These are phyloP conservation scores for Babesia ovis DNA, from an alignment of 169 alveolate species.

Conservation along the genomic window DNA sequence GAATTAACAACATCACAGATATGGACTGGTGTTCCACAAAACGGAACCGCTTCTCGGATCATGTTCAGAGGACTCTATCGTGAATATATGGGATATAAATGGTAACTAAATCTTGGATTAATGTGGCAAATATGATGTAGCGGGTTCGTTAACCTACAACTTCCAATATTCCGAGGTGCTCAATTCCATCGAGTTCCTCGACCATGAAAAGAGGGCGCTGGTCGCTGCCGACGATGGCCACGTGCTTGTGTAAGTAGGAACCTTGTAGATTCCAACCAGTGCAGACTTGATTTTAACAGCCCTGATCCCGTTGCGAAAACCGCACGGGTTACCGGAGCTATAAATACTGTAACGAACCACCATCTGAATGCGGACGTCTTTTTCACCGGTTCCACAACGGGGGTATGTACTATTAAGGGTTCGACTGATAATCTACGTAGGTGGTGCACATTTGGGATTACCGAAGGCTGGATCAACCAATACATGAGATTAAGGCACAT, in stretches of 20 bases:
- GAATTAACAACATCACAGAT: background rate
- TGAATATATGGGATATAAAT: constrained; percentile 44
- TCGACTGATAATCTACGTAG: constrained; percentile 2
- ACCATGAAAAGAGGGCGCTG: constrained; percentile 17
- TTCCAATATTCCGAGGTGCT: constrained; percentile 43
- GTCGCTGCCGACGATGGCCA: constrained; percentile 67
- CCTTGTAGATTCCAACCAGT: background rate
- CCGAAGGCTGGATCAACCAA: constrained; percentile 39
- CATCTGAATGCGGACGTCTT: constrained; percentile 48
- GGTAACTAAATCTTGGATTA: constrained; percentile 13
- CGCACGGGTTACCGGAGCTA: constrained; percentile 42
- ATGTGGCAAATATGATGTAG: background rate
- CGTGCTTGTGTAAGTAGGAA: constrained; percentile 32
- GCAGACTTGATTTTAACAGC: constrained; percentile 1
- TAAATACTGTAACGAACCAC: constrained; percentile 42
- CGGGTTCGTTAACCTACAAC: constrained; percentile 9
- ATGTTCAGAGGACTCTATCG: constrained; percentile 62
- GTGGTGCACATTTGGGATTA: constrained; percentile 65
- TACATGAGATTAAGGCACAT: constrained; percentile 59
- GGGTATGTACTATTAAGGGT: constrained; percentile 22
- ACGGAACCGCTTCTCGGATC: constrained; percentile 34
- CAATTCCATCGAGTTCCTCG: constrained; percentile 49
- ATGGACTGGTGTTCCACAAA: constrained; percentile 60
- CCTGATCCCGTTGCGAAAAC: constrained; percentile 23
- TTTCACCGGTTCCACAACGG: constrained; percentile 61